Percentiles rank a stretch among this genome's conserved stretches.
phyloP scores from a whole-genome alignment of 768 basidiomycete species.

The Harrya chromipes region DNA sequence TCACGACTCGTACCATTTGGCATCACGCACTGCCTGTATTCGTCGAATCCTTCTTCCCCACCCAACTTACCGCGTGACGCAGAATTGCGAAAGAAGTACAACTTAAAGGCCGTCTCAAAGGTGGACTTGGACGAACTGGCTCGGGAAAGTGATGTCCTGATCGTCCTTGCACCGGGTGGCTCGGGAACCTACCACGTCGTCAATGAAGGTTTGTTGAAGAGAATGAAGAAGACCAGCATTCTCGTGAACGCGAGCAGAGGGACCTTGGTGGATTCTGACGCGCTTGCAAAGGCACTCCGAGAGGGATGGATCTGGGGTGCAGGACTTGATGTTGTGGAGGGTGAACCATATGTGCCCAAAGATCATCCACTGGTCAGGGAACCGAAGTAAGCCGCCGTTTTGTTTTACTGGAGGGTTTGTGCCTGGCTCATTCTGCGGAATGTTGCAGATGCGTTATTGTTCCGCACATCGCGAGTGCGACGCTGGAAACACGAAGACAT shows the following conservation, averaged over 20 bases:
- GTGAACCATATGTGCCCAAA: slow-evolving; percentile 71
- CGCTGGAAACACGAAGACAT: slow-evolving; percentile 73
- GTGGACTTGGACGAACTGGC: slow-evolving; percentile 72
- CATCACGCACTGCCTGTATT: slow-evolving; percentile 69
- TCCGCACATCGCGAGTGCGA: slow-evolving; percentile 92
- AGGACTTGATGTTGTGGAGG: slow-evolving; percentile 91
- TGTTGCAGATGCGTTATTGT: slow-evolving; percentile 66
- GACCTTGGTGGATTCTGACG: slow-evolving; percentile 85
- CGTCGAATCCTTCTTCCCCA: slow-evolving; percentile 51
- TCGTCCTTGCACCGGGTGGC: slow-evolving; percentile 80
- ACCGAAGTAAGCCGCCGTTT: slow-evolving; percentile 56
- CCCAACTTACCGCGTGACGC: slow-evolving; percentile 39
- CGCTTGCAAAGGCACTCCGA: slow-evolving; percentile 74
- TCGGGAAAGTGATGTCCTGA: slow-evolving; percentile 74
- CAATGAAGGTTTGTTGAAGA: slow-evolving; percentile 62
- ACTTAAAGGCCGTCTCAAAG: slow-evolving; percentile 42
- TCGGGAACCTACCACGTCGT: slow-evolving; percentile 69
- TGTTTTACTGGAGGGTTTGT: background rate
- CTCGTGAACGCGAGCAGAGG: slow-evolving; percentile 87
- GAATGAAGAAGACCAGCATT: slow-evolving; percentile 84
- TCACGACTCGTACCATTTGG: slow-evolving; percentile 80
- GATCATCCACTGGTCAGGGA: slow-evolving; percentile 83
- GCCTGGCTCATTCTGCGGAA: background rate
- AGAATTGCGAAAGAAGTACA: slow-evolving; percentile 35
- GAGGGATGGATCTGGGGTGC: slow-evolving; percentile 88